Evolutionary conservation across 257 asterid species (phyloP).

Genomic region (Mitragyna speciosa): DNA sequence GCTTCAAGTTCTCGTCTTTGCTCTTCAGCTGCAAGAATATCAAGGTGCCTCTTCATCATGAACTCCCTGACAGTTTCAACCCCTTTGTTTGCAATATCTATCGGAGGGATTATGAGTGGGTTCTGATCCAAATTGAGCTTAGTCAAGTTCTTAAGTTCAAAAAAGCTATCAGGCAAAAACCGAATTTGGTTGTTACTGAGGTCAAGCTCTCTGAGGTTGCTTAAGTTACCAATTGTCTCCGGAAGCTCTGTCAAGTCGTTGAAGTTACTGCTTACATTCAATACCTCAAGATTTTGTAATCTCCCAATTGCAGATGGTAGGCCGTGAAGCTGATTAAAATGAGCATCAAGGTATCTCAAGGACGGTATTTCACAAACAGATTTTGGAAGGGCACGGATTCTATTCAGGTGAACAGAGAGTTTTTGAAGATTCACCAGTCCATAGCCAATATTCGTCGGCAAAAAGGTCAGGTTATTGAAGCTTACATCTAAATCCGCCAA

Average conservation of each 20-base stretch:
- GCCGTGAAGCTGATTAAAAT: constrained; percentile 53
- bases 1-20: constrained; percentile 20
- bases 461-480: constrained; percentile 48
- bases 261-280: constrained; percentile 65
- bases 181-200: constrained; percentile 69
- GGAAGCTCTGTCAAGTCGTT: constrained; percentile 56
- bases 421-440: constrained; percentile 54
- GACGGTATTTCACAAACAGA: constrained; percentile 65
- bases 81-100: constrained; percentile 44
- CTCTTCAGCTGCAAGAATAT: constrained; percentile 37
- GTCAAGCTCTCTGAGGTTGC: constrained; percentile 57
- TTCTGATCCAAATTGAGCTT: constrained; percentile 57
- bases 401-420: constrained; percentile 49
- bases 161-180: constrained; percentile 45
- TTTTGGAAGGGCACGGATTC: constrained; percentile 49
- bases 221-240: constrained; percentile 45
- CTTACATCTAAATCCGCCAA: constrained; percentile 63
- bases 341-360: constrained; percentile 48
- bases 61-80: constrained; percentile 49
- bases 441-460: constrained; percentile 59
- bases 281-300: constrained; percentile 43
- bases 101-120: constrained; percentile 61
- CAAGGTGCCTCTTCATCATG: constrained; percentile 51
- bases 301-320: constrained; percentile 56
- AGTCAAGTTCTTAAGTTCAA: constrained; percentile 35